phyloP scores from a whole-genome alignment of 2,329 filamentous ascomycete species.

The Huntiella abstrusa region DNA sequence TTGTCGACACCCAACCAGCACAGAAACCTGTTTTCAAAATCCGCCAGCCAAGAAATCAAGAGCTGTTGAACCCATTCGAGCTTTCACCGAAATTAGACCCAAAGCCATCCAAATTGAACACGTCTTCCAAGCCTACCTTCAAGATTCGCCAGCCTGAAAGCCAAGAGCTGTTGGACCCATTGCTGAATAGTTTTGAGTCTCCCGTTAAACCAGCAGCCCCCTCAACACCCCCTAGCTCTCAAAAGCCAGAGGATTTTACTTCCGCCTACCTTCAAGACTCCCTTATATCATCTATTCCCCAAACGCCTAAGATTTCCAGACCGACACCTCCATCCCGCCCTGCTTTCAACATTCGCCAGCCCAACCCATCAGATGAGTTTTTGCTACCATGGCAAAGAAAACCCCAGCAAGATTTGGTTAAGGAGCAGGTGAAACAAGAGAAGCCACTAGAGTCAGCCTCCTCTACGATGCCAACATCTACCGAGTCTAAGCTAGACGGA shows the following conservation, averaged over 20 bases:
- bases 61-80: constrained; percentile 4
- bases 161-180: constrained; percentile 5
- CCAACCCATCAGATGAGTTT: constrained; percentile 4
- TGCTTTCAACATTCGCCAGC: constrained; percentile 4
- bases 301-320: not conserved
- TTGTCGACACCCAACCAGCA: not conserved
- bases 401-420: not conserved
- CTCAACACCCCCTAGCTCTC: too few relatives aligned
- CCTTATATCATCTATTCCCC: too few relatives aligned
- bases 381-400: constrained; percentile 5
- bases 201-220: too few relatives aligned
- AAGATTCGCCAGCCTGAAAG: not conserved
- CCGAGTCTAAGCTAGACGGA: too few relatives aligned
- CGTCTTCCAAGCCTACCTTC: not conserved
- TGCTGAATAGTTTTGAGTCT: not conserved
- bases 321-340: not conserved
- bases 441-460: too few relatives aligned
- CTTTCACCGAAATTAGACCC: too few relatives aligned
- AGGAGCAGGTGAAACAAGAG: too few relatives aligned
- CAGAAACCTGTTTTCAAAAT: constrained; percentile 3
- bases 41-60: not conserved
- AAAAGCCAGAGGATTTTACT: too few relatives aligned
- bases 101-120: too few relatives aligned
- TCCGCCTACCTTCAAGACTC: too few relatives aligned
- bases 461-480: too few relatives aligned